Base-by-base conservation (phyloP, 2,329 filamentous ascomycete genomes). In the Fusarium sp. region DNA sequence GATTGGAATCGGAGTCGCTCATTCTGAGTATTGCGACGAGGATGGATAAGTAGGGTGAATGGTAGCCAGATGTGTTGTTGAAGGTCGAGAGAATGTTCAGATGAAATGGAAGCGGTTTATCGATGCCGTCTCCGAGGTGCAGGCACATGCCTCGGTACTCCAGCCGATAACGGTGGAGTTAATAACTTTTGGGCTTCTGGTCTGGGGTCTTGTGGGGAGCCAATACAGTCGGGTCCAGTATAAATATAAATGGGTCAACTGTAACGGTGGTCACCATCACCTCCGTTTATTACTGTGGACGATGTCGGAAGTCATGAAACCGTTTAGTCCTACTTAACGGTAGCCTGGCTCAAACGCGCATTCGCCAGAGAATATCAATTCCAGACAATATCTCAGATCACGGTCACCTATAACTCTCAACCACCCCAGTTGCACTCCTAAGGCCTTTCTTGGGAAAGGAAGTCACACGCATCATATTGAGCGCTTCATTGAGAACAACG, bases 1-100 rank as follows among this genome's bases (percentile, higher is more conserved):
- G 65, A 25, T 71, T 76, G 8, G 76, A 71, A 61, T 80, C 74
- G 13, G 78, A 69, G 65, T 80, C 78, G 61, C 75, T 73, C 80
- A 81, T 81, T 25, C 28, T 74, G 51, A 39, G 19, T n/a, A 28
- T 12, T 28, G 6, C 4, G 14, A 26, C 19, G 28, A 25, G 23
- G 44, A 30, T 39, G 30, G 44, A 30, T 39, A 26, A 16, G 4
- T 42, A 43, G 11, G 10, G 44, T 13, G 31, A 14, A 9, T 43
- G 12, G 7, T 21, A 21, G 16, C 44, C 21, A 39, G 46, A 18
- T n/a, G 41, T 25, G 26, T 12, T 21, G 39, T 19, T 16, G 46
- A 59, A 41, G 21, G 28, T 12, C 46, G n/a, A 16, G 30, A 41
- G 26, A 39, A 26, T 31, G 46, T 56, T 53, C 43, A 46, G 52